phyloP scores from a whole-genome alignment of 768 basidiomycete species.

The Mycena floridula region DNA sequence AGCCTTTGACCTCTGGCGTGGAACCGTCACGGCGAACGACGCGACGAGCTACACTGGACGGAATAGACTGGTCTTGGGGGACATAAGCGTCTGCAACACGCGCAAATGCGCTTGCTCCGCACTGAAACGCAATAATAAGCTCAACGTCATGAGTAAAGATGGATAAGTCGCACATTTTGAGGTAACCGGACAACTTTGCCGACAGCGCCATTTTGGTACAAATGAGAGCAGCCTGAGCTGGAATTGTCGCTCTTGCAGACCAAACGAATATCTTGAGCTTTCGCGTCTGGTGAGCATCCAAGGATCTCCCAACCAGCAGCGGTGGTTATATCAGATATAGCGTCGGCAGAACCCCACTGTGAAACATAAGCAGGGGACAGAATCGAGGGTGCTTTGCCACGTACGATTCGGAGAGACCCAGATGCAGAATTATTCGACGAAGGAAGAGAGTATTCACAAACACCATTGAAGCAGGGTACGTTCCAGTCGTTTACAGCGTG shows the following conservation, averaged over 20 bases:
- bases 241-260: conserved; percentile 26
- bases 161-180: conserved; percentile 19
- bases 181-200: conserved; percentile 30
- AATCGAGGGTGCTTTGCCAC: conserved; percentile 10
- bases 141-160: neutral
- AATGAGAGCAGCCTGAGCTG: conserved; percentile 21
- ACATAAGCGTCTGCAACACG: conserved; percentile 27
- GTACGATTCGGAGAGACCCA: conserved; percentile 12
- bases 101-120: conserved; percentile 14
- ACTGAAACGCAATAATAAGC: conserved; percentile 2
- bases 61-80: conserved; percentile 29
- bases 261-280: conserved; percentile 25
- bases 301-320: conserved; percentile 34
- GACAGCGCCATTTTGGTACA: conserved; percentile 24
- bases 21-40: conserved; percentile 27
- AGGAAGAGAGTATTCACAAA: conserved; percentile 29
- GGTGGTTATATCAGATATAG: conserved; percentile 17
- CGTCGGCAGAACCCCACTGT: conserved; percentile 11
- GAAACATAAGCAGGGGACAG: too few relatives aligned
- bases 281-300: conserved; percentile 21
- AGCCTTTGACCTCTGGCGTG: conserved; percentile 22
- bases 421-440: conserved; percentile 10
- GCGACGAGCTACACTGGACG: conserved; percentile 18
- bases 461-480: conserved; percentile 17
- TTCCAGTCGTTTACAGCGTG: conserved; percentile 17